phyloP scores from a whole-genome alignment of 495 filamentous ascomycete species.

The Aspergillus incahuasiensis region DNA sequence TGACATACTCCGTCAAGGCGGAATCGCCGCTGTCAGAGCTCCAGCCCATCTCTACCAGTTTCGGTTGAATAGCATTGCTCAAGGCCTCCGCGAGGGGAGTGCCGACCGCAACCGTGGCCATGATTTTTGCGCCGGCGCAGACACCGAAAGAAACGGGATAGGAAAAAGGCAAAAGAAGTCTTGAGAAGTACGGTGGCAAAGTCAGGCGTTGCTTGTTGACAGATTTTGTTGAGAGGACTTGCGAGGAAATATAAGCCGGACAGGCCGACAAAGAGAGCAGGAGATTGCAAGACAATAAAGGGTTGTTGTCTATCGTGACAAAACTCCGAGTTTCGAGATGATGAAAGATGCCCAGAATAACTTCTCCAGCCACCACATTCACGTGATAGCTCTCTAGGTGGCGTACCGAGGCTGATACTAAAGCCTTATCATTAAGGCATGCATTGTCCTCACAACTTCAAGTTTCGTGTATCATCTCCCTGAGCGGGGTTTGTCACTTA shows the following conservation, averaged over 20 bases:
- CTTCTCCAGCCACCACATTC: constrained; percentile 9
- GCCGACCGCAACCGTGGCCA: constrained; percentile 68
- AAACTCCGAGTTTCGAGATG: constrained; percentile 11
- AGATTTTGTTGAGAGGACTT: not conserved
- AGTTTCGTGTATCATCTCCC: too few relatives aligned
- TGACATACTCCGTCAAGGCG: constrained; percentile 89
- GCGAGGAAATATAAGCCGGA: not conserved
- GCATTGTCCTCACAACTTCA: too few relatives aligned
- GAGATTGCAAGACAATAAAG: not conserved
- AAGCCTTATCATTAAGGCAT: not conserved
- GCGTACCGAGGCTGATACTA: not conserved
- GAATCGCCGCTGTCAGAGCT: constrained; percentile 71
- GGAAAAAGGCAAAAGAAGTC: not conserved
- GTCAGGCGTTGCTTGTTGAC: not conserved
- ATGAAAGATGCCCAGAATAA: constrained; percentile 18
- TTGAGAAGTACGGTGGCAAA: not conserved
- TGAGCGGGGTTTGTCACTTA: too few relatives aligned
- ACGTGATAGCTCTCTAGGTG: constrained; percentile 6
- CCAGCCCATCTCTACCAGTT: constrained; percentile 94
- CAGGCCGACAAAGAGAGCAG: constrained; percentile 4
- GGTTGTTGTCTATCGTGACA: not conserved
- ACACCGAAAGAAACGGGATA: not conserved
- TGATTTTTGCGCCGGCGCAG: constrained; percentile 26
- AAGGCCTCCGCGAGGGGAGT: constrained; percentile 80
- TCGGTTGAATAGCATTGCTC: constrained; percentile 76